A percentile compares a stretch with the other conserved stretches of the same genome.
Evolutionary conservation across 176 grass and related monocot species (phyloP).

Genomic region (Cenchrus purpureus): DNA sequence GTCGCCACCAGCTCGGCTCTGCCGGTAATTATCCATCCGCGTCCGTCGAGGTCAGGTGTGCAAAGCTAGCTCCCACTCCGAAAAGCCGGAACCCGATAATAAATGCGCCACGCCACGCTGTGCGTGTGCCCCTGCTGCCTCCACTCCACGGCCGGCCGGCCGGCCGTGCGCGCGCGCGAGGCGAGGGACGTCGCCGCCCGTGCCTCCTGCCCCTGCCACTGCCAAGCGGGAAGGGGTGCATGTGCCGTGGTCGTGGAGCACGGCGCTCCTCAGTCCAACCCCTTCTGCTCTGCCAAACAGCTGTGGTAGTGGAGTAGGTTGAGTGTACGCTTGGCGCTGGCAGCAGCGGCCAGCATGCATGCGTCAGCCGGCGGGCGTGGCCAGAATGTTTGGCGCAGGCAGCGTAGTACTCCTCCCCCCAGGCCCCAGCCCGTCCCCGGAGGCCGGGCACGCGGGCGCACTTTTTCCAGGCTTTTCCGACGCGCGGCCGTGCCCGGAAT

Average conservation of each 20-base stretch:
- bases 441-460: conserved; percentile 16
- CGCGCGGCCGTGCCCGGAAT: not conserved
- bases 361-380: not conserved
- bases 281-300: not conserved
- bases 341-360: not conserved
- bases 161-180: not conserved
- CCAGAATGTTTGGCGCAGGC: conserved; percentile 23
- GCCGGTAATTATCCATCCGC: not conserved
- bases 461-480: conserved; percentile 10
- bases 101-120: not conserved
- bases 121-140: not conserved
- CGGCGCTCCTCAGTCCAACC: not conserved
- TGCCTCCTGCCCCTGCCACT: not conserved
- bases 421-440: not conserved
- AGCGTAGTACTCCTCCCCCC: no score
- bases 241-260: not conserved
- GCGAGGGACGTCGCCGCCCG: not conserved
- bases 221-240: not conserved
- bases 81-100: not conserved
- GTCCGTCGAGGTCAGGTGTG: not conserved
- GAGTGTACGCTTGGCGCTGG: conserved; percentile 17
- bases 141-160: not conserved
- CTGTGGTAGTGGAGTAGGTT: not conserved
- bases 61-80: not conserved
- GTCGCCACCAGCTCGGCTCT: not conserved